Conservation (phyloP, 2,329 filamentous ascomycete species). For the Cladosporium velox region DNA sequence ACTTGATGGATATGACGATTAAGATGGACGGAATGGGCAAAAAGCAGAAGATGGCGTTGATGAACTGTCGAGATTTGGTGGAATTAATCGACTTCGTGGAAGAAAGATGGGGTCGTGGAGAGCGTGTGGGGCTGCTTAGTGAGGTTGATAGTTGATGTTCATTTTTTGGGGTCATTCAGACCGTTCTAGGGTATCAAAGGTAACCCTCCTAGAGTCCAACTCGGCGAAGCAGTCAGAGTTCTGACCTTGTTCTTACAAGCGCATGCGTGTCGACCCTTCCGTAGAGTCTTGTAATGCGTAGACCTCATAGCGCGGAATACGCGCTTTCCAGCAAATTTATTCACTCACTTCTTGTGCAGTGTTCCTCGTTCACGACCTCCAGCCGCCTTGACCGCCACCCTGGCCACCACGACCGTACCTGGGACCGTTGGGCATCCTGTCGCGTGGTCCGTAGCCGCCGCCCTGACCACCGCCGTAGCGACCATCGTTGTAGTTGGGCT, state of each 20-base stretch:
- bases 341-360: not conserved
- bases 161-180: not conserved
- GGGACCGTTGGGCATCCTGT: constrained; percentile 9
- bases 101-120: constrained; percentile 29
- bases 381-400: constrained; percentile 11
- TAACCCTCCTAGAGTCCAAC: not conserved
- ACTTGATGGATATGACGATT: constrained; percentile 66
- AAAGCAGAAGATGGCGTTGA: constrained; percentile 32
- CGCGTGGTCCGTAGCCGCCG: constrained; percentile 4
- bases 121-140: not conserved
- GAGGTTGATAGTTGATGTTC: not conserved
- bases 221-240: not conserved
- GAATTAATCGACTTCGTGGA: constrained; percentile 40
- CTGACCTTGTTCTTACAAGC: not conserved
- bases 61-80: constrained; percentile 37
- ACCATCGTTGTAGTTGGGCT: constrained; percentile 14
- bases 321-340: not conserved
- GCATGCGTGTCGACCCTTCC: not conserved
- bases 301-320: not conserved
- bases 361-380: constrained; percentile 4
- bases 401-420: constrained; percentile 12
- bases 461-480: constrained; percentile 11
- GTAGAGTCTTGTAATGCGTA: not conserved
- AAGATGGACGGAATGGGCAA: constrained; percentile 59
- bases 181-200: not conserved